Evolutionary conservation across 78 protist genomes (phyloP).

Genomic region (Emiliania huxleyi): DNA sequence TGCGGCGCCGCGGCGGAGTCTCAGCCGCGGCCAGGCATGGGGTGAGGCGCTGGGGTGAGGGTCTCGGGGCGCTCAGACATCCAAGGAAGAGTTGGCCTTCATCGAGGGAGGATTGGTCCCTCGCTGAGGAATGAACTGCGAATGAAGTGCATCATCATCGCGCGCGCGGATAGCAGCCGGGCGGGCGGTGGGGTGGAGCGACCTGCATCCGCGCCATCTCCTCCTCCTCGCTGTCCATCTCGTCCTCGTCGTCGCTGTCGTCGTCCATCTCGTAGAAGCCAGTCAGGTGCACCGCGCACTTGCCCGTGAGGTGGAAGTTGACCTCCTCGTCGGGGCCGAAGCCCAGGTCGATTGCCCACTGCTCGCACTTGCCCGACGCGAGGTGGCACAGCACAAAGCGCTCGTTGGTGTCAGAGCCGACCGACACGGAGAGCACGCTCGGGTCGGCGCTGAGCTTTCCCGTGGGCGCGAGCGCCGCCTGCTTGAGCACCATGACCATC

Average conservation of each 20-base stretch:
- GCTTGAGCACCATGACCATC: background rate
- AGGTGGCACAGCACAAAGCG: slow-evolving; percentile 8
- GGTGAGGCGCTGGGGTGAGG: too few relatives aligned
- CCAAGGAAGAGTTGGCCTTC: too few relatives aligned
- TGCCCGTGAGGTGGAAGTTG: background rate
- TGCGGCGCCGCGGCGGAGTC: too few relatives aligned
- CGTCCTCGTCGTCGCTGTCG: background rate
- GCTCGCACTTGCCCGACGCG: background rate
- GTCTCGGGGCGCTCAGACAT: too few relatives aligned
- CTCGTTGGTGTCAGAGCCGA: background rate
- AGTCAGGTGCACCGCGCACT: background rate
- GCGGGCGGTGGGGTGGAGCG: too few relatives aligned
- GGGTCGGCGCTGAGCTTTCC: background rate
- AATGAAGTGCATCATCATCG: background rate
- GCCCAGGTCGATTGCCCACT: background rate
- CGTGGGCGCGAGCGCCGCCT: background rate
- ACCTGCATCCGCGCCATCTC: too few relatives aligned
- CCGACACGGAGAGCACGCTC: slow-evolving; percentile 9
- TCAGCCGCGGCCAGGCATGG: too few relatives aligned
- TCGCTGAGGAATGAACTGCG: too few relatives aligned
- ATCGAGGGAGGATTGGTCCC: too few relatives aligned
- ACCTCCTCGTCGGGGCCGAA: slow-evolving; percentile 4
- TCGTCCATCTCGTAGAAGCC: slow-evolving; percentile 17
- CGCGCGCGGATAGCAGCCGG: too few relatives aligned
- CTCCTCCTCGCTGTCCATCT: background rate